Evolutionary conservation across 352 stramenopile species (phyloP).

Genomic region (Globisporangium paddicum): DNA sequence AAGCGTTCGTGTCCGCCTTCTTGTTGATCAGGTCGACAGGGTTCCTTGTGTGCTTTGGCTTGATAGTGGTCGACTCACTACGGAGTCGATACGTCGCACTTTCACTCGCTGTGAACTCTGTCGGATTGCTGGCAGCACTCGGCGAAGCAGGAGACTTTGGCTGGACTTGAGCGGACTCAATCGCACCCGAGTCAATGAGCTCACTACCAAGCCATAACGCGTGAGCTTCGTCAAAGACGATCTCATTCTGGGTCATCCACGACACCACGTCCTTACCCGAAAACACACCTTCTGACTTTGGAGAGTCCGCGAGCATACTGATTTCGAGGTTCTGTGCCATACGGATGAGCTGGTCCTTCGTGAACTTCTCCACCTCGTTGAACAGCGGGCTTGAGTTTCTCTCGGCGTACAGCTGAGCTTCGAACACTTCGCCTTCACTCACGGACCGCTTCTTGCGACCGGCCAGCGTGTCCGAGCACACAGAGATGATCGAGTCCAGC

Average conservation of each 20-base stretch:
- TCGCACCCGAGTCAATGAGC: slow-evolving; percentile 49
- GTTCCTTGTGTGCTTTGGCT: slow-evolving; percentile 3
- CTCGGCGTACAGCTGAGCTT: slow-evolving; percentile 10
- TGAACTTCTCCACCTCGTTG: slow-evolving; percentile 75
- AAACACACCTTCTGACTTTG: slow-evolving; percentile 42
- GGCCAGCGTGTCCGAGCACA: slow-evolving; percentile 41
- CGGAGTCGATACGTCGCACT: slow-evolving; percentile 31
- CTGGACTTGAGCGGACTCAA: slow-evolving; percentile 21
- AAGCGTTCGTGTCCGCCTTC: background rate
- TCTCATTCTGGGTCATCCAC: slow-evolving; percentile 80
- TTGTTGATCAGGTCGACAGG: background rate
- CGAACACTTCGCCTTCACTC: slow-evolving; percentile 50
- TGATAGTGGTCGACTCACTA: slow-evolving; percentile 32
- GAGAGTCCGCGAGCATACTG: slow-evolving; percentile 40
- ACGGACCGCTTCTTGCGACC: slow-evolving; percentile 43
- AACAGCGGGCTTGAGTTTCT: slow-evolving; percentile 25
- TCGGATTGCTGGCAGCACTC: slow-evolving; percentile 22
- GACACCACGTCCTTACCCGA: slow-evolving; percentile 53
- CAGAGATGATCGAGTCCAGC: slow-evolving; percentile 65
- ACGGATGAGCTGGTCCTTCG: slow-evolving; percentile 64
- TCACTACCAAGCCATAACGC: slow-evolving; percentile 74
- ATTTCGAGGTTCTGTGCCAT: slow-evolving; percentile 75
- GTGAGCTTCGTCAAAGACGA: slow-evolving; percentile 64
- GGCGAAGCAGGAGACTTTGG: slow-evolving; percentile 8
- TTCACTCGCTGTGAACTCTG: slow-evolving; percentile 7